phyloP scores from a whole-genome alignment of 176 grass and related monocot genomes.

The Cenchrus purpureus region DNA sequence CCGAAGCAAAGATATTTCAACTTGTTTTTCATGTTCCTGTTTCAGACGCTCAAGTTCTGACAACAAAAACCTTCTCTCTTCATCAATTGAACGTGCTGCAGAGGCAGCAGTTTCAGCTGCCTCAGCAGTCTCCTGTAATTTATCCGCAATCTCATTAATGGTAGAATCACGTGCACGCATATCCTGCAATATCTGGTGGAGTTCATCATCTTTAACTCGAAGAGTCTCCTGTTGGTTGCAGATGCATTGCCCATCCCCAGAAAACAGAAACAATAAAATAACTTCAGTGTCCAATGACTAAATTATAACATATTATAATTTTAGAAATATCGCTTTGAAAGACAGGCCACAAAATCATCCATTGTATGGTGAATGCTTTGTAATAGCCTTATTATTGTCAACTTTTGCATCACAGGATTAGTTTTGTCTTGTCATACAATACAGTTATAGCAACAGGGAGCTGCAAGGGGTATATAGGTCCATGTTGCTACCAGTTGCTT shows the following conservation, averaged over 20 bases:
- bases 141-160: constrained; percentile 83
- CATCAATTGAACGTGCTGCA: constrained; percentile 89
- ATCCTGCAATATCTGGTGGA: constrained; percentile 78
- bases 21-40: constrained; percentile 66
- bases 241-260: not conserved
- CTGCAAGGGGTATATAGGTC: not conserved
- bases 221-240: constrained; percentile 73
- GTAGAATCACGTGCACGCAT: constrained; percentile 79
- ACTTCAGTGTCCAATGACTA: constrained; percentile 38
- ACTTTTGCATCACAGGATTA: constrained; percentile 9
- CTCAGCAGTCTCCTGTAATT: constrained; percentile 82
- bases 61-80: constrained; percentile 71
- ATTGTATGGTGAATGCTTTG: not conserved
- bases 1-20: constrained; percentile 64
- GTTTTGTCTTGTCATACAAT: not conserved
- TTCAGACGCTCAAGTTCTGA: constrained; percentile 67
- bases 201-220: constrained; percentile 92
- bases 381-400: not conserved
- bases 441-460: not conserved
- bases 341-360: not conserved
- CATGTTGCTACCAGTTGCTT: constrained; percentile 12
- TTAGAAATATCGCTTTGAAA: not conserved
- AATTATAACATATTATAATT: constrained; percentile 9
- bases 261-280: constrained; percentile 20
- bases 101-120: constrained; percentile 86